Evolutionary conservation across 1,284 basidiomycete genomes (phyloP).

Genomic region (Ceratobasidium sp.): DNA sequence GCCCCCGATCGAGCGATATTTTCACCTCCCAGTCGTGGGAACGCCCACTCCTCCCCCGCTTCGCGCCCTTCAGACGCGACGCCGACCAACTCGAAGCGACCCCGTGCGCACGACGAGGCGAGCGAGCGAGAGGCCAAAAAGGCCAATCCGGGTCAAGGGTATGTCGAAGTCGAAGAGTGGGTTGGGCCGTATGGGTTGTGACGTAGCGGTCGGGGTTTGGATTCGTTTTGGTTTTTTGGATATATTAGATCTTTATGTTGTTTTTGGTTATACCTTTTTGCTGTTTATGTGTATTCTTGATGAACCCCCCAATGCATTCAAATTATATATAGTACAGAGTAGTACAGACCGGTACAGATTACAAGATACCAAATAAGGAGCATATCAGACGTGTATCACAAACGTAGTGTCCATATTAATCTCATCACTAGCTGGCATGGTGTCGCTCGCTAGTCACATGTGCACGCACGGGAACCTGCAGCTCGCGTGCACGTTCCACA

Average conservation of each 20-base stretch:
- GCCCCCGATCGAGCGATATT: conserved; percentile 40
- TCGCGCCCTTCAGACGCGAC: conserved; percentile 31
- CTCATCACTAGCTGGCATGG: not conserved
- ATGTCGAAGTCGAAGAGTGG: conserved; percentile 42
- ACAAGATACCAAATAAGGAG: not conserved
- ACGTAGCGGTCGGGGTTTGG: conserved; percentile 9
- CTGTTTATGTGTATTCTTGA: conserved; percentile 13
- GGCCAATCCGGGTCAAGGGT: conserved; percentile 35
- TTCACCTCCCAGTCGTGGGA: conserved; percentile 31
- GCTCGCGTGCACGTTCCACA: conserved; percentile 7
- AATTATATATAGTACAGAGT: not conserved
- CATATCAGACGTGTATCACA: not conserved
- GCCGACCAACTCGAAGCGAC: conserved; percentile 36
- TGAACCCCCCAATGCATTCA: conserved; percentile 20
- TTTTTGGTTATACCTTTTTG: conserved; percentile 1
- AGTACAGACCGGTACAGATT: not conserved
- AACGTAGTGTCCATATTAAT: not conserved
- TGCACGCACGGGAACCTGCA: not conserved
- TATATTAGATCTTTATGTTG: not conserved
- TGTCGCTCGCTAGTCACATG: no score
- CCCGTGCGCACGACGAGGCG: conserved; percentile 30
- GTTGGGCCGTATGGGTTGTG: conserved; percentile 43
- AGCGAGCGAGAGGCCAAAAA: conserved; percentile 35
- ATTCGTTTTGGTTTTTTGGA: not conserved
- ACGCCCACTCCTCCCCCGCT: conserved; percentile 5